Evolutionary conservation across 345 rosid species (phyloP).

Genomic region (Gossypium rotundifolium): DNA sequence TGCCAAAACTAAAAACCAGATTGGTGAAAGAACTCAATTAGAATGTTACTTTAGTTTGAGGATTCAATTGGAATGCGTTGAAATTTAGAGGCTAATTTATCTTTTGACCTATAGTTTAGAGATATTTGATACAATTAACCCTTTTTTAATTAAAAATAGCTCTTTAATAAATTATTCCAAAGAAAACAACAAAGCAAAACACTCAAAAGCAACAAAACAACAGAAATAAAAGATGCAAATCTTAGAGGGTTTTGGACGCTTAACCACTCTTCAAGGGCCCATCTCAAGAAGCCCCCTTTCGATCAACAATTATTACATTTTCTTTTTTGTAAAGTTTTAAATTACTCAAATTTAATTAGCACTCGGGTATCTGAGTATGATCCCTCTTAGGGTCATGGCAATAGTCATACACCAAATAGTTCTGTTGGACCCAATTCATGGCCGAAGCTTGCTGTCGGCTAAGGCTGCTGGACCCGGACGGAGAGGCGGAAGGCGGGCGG

Average conservation of each 20-base stretch:
- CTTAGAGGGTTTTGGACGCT: slow-evolving; percentile 39
- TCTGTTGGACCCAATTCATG: slow-evolving; percentile 73
- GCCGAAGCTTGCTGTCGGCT: slow-evolving; percentile 53
- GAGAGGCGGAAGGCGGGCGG: slow-evolving; percentile 40
- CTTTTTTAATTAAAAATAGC: background rate
- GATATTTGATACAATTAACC: too few relatives aligned
- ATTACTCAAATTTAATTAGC: slow-evolving; percentile 24
- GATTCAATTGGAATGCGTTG: too few relatives aligned
- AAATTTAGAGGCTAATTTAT: background rate
- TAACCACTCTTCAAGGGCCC: slow-evolving; percentile 36
- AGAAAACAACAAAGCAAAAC: background rate
- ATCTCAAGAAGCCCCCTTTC: slow-evolving; percentile 34
- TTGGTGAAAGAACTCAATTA: too few relatives aligned
- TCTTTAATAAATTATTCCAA: slow-evolving; percentile 5
- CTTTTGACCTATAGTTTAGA: too few relatives aligned
- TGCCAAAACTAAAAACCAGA: too few relatives aligned
- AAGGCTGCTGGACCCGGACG: slow-evolving; percentile 33
- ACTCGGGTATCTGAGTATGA: slow-evolving; percentile 72
- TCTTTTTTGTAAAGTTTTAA: background rate
- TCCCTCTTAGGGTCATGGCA: slow-evolving; percentile 77
- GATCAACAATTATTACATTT: background rate
- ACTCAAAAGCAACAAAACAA: background rate
- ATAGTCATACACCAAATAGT: slow-evolving; percentile 72
- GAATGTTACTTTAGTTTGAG: too few relatives aligned
- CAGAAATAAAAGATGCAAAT: background rate